These are phyloP conservation scores for Arthrinium phaeospermum DNA, from an alignment of 2,329 filamentous ascomycete genomes.

Conservation along the genomic window DNA sequence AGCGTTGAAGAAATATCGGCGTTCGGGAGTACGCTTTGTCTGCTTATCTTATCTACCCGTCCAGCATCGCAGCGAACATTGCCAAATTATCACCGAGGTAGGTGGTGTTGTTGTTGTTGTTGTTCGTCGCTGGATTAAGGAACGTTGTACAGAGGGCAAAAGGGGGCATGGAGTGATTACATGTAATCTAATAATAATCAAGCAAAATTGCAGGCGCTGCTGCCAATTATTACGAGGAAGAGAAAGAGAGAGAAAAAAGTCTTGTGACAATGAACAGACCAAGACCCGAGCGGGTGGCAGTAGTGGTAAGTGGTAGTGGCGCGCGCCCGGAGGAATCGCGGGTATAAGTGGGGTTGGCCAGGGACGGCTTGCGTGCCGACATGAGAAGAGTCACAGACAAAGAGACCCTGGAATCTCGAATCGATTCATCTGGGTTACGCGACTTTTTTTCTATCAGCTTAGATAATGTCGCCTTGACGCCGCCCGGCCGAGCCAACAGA, in stretches of 20 bases:
- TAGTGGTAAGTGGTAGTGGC: not conserved
- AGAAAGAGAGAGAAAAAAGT: not conserved
- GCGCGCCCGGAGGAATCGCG: not conserved
- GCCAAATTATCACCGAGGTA: not conserved
- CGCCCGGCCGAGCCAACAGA: not conserved
- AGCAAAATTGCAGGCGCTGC: not conserved
- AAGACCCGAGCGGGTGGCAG: constrained; percentile 3
- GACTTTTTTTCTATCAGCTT: not conserved
- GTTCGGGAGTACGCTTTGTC: not conserved
- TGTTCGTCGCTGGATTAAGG: not conserved
- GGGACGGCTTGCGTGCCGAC: constrained; percentile 3
- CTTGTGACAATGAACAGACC: constrained; percentile 8
- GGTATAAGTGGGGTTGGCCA: constrained; percentile 11
- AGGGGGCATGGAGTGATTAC: not conserved
- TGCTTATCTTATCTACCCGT: constrained; percentile 4
- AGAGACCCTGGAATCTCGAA: not conserved
- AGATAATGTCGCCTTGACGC: not conserved
- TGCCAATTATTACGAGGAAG: not conserved
- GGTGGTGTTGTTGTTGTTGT: not conserved
- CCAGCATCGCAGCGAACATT: not conserved
- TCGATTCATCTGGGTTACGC: not conserved
- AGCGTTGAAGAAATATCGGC: not conserved
- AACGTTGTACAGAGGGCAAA: not conserved
- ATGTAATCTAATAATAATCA: constrained; percentile 3
- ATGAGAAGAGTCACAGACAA: not conserved